Base-by-base conservation (phyloP, 768 basidiomycete species). In the Kwoniella sp. region DNA sequence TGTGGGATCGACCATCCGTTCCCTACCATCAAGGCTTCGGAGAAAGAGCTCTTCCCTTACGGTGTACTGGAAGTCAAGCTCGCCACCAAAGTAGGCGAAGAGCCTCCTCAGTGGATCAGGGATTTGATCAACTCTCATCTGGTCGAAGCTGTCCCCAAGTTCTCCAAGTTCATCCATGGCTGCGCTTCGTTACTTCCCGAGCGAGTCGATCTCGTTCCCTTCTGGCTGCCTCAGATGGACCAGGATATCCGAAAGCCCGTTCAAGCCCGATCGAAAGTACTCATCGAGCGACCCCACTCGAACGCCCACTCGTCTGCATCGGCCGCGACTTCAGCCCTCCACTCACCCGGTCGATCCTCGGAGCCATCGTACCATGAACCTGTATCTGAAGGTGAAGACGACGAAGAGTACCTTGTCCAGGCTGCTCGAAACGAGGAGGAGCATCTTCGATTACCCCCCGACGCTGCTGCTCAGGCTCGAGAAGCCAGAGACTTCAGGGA, bases 151-250 rank as follows among this genome's bases (percentile, higher is more conserved):
- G 92, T 99, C 0, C 96, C 96, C 34, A 98, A 98, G 82, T 98
- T 98, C 85, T 90, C 91, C 86, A 83, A 80, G 86, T 95, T 95
- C 78, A 94, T 96, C 61, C 93, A 95, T 78, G 95, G 96, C 26
- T 99, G 96, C 78, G 89, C 95, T 1, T 93, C 93, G 1, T 84
- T 98, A 0, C 82, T 98, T 11, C 93, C 94, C 22, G 87, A 91
- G 73, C 89, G 95, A 37, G 94, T 97, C 51, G 91, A 97, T 75
- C 86, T 99, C 25, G 90, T 99, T 37, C 96, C 96, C 5, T 99
- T 97, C 85, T 99, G 96, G 96, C 70, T 79, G 5, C 94, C 94
- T 4, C 94, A 98, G 79, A 96, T 97, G 94, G 94, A 96, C 65
- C 66, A 66, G 65, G 92, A 97, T 75, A 98, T 98, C 74, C 85